These are phyloP conservation scores for Cyclotella kingstonii DNA, from an alignment of 108 stramenopile genomes.

Conservation along the genomic window DNA sequence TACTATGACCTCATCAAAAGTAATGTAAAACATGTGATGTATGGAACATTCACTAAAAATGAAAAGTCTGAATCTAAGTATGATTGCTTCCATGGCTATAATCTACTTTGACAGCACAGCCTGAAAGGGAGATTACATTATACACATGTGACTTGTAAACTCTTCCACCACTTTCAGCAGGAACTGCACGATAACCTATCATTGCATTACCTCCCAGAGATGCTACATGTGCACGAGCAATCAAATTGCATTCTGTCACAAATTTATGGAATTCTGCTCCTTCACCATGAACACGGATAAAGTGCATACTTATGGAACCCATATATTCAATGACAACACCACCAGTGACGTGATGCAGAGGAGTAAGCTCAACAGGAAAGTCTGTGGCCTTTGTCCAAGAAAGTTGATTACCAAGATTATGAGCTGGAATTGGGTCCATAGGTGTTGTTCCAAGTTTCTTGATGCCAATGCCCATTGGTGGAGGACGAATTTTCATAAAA, in stretches of 20 bases:
- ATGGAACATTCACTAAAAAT: too few relatives aligned
- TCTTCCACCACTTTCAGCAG: constrained; percentile 84
- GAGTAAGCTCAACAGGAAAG: constrained; percentile 78
- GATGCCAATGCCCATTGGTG: constrained; percentile 10
- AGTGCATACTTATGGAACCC: constrained; percentile 84
- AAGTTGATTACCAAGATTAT: constrained; percentile 11
- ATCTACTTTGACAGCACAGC: constrained; percentile 66
- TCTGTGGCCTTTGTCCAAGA: constrained; percentile 53
- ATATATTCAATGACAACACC: constrained; percentile 76
- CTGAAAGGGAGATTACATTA: constrained; percentile 79
- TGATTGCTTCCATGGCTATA: constrained; percentile 23
- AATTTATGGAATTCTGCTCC: constrained; percentile 84
- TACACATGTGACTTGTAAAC: constrained; percentile 89
- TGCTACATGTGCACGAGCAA: constrained; percentile 86
- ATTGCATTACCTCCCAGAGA: constrained; percentile 90
- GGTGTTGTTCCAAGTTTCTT: neutral
- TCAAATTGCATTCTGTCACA: constrained; percentile 88
- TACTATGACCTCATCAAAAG: too few relatives aligned
- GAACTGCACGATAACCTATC: constrained; percentile 83
- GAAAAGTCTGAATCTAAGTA: neutral
- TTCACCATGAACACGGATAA: constrained; percentile 86
- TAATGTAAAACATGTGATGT: too few relatives aligned
- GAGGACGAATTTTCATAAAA: constrained; percentile 22
- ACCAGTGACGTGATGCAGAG: constrained; percentile 67
- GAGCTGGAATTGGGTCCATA: neutral